Base-by-base conservation (phyloP, 75 land plant genomes). In the Cupressus sempervirens region DNA sequence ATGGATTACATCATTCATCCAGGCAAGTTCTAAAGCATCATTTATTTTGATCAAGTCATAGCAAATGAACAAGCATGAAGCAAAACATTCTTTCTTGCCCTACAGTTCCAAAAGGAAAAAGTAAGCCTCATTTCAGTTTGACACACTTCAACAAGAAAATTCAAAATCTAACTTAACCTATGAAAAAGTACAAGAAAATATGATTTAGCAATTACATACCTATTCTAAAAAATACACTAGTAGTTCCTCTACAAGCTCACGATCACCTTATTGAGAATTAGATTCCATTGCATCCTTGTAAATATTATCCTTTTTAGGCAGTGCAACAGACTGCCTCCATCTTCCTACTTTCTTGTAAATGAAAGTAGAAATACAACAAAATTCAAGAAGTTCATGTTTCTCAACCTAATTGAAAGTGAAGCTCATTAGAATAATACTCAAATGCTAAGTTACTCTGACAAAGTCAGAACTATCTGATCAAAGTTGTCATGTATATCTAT, bases 271-370 rank as follows among this genome's bases (percentile, higher is more conserved):
- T 80, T 98, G 99, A 8, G 98, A 98, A 77, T 87, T 82, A 54
- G 99, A 96, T 84, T 98, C 99, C 99, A 98, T 98, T 12, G 99
- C 99, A 89, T 96, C 99, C 87, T 94, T 96, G 90, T 94, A 68
- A n/a, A n/a, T n/a, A n/a, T n/a, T n/a, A n/a, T n/a, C n/a, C n/a
- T n/a, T n/a, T n/a, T n/a, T n/a, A n/a, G n/a, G n/a, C n/a, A n/a
- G n/a, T n/a, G n/a, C n/a, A n/a, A n/a, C n/a, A n/a, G n/a, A n/a
- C n/a, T n/a, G n/a, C n/a, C n/a, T n/a, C n/a, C n/a, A n/a, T n/a
- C n/a, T n/a, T n/a, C n/a, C n/a, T n/a, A n/a, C n/a, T n/a, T n/a
- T n/a, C n/a, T n/a, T n/a, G n/a, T n/a, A n/a, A n/a, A n/a, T n/a
- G n/a, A n/a, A n/a, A n/a, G n/a, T n/a, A n/a, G n/a, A n/a, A n/a